Evolutionary conservation across 108 stramenopile genomes (phyloP), one percentile per base, ranked within the genome.

Genomic region (Skeletonema potamos): DNA sequence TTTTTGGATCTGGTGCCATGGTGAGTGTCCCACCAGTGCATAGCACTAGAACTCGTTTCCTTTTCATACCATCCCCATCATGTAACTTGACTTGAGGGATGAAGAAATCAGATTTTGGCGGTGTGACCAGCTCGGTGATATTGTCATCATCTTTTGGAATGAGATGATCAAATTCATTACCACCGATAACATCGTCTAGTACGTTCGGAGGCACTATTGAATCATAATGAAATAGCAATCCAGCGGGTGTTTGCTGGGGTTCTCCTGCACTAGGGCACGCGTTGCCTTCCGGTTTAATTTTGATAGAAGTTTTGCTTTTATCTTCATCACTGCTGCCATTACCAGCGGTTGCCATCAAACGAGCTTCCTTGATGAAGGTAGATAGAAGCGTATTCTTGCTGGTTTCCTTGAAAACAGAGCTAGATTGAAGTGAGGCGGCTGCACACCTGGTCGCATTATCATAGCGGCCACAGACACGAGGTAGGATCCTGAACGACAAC

Each of bases 11-110:
- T 0, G 83, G 85, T 9, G 88, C 81, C 93, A 94, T 94, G 51
- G 93, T 90, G 33, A 94, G 57, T 15, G 93, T 94, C 24, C 93
- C 93, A 58, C 93, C 93, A 15, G 93, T 94, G 58, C 93, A 94
- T 17, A 94, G 46, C 10, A 76, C 76, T 34, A 73, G 27, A 22
- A 76, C 65, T 29, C 82, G 57, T 39, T 79, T 82, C 36, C 76
- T 70, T 39, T 24, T 46, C 29, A 79, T 71, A 15, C 82, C 85
- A 62, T 88, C 86, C 28, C 73, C 81, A 20, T 76, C 68, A 63
- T 86, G 80, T 39, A 87, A 62, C 39, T 77, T 39, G 27, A 87
- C 79, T 61, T 88, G 84, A 2, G 87, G 85, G 54, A 89, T 88
- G 39, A 87, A 90, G 37, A 43, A 69, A 17, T 71, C 51, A 57